Base-by-base conservation (phyloP, 768 basidiomycete species). In the Nidularia pulvinata region DNA sequence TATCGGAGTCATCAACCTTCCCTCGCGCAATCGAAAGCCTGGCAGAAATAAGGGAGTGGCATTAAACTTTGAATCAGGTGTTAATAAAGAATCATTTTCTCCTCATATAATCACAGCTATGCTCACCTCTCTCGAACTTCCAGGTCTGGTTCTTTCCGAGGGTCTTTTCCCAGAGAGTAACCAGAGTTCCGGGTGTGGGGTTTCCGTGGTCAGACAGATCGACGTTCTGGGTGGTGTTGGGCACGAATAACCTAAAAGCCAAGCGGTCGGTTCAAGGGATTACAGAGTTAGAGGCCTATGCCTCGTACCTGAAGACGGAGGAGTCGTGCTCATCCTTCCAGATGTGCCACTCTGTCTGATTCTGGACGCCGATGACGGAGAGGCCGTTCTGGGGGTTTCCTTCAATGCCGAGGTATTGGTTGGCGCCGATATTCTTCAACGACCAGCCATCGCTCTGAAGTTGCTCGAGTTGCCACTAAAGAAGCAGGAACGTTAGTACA, bases 151-250 rank as follows among this genome's bases (percentile, higher is more conserved):
- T 76, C 13, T 56, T 44, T 3, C 69, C 75, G 0, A 62, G 37
- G 37, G 37, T 58, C 76, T 72, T 75, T 25, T 67, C 55, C 78
- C 80, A 81, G 54, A 80, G 33, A 14, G 69, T 59, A 10, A 81
- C 55, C 0, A 60, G 59, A 0, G 77, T 80, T 6, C 81, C 79
- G 7, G 67, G 69, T 1, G 61, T 60, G 19, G 72, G 25, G 25
- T 25, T 72, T 11, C 81, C 81, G 48, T 78, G 60, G 52, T 79
- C 68, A 4, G 69, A 67, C 6, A 82, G 58, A 52, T 81, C 80
- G 35, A 75, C 54, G 52, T 68, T 73, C 65, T 4, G 10, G 57
- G 53, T 48, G 7, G 14, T 64, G 61, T 55, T 71, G 70, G 37
- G 64, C 57, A 58, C 65, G 63, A 58, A 80, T 58, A 59, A 68